Evolutionary conservation across 2,329 filamentous ascomycete genomes (phyloP), one percentile per base, ranked within the genome.

Genomic region (Aureobasidium sp.): DNA sequence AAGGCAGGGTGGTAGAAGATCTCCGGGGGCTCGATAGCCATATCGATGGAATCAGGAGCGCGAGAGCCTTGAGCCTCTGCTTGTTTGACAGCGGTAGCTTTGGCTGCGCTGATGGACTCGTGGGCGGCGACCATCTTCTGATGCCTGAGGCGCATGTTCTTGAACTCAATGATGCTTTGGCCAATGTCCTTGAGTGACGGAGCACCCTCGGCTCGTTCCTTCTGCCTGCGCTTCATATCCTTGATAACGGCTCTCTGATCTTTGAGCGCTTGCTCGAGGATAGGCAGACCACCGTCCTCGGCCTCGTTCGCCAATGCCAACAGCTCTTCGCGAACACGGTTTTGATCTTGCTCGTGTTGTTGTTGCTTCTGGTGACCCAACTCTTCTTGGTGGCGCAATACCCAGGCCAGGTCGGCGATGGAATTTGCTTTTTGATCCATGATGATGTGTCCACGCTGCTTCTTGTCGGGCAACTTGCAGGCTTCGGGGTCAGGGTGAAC

Each of bases 351-450:
- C 12, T 50, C 47, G 30, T 22, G 14, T 22, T 53, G 17, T 16
- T 47, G 22, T 6, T 29, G n/a, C 29, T 53, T 42, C 12, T 38
- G 21, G 19, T 27, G 16, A 11, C 64, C 68, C 34, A 63, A 65
- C 40, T 68, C 60, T 37, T 75, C 68, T 60, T 80, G 77, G 56
- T 76, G 71, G 22, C 65, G 57, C 49, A 84, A 63, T 3, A 82
- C 78, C 17, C 77, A 75, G 1, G 80, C 79, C 21, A 82, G 63
- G 61, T 84, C 81, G 4, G 80, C 81, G 17, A 82, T 73, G 38
- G 72, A 75, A 54, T 80, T 83, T n/a, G 79, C 79, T 64, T 79
- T 81, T 63, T 84, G 81, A 61, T 84, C 71, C 79, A 83, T 83
- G 39, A 84, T 69, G 39, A 70, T 70, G 62, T 61, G 74, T 68